Percentiles rank a stretch among this genome's conserved stretches.
Conservation (phyloP, 2,329 filamentous ascomycete species). For the Aspergillus glaucus region DNA sequence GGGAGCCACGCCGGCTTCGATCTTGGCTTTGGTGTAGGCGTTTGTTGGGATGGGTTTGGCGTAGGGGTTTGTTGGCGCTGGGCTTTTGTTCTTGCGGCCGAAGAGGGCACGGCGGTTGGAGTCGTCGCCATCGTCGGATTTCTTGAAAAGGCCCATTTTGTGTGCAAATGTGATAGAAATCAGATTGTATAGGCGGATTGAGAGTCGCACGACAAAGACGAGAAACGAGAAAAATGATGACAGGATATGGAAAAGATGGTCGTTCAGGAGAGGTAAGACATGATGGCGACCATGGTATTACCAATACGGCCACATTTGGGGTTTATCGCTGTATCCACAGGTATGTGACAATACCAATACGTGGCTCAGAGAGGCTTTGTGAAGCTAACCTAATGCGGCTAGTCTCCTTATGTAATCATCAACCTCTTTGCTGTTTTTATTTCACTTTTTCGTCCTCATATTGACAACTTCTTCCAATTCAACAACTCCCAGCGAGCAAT, state of each 20-base stretch:
- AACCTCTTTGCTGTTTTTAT: background rate
- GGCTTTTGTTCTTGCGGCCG: conserved; percentile 51
- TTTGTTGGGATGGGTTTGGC: conserved; percentile 48
- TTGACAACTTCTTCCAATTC: too few relatives aligned
- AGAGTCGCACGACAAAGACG: conserved; percentile 7
- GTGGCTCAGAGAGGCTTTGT: background rate
- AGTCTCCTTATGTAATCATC: background rate
- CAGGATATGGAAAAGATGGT: conserved; percentile 5
- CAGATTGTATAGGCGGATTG: background rate
- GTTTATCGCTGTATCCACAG: background rate
- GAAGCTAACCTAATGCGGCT: background rate
- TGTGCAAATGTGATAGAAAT: background rate
- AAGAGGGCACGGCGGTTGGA: conserved; percentile 54
- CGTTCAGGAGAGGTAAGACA: conserved; percentile 21
- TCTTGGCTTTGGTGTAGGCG: conserved; percentile 49
- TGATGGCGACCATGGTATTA: conserved; percentile 7
- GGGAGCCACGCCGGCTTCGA: conserved; percentile 35
- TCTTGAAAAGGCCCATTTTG: conserved; percentile 43
- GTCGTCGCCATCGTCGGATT: conserved; percentile 48
- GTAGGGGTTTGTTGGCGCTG: conserved; percentile 51
- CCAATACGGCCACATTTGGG: conserved; percentile 5
- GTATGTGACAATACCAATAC: background rate
- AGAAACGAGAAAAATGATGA: conserved; percentile 2
- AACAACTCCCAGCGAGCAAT: too few relatives aligned
- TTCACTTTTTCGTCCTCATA: background rate